Base-by-base conservation (phyloP, 495 filamentous ascomycete species). In the Trichoderma gamsii region DNA sequence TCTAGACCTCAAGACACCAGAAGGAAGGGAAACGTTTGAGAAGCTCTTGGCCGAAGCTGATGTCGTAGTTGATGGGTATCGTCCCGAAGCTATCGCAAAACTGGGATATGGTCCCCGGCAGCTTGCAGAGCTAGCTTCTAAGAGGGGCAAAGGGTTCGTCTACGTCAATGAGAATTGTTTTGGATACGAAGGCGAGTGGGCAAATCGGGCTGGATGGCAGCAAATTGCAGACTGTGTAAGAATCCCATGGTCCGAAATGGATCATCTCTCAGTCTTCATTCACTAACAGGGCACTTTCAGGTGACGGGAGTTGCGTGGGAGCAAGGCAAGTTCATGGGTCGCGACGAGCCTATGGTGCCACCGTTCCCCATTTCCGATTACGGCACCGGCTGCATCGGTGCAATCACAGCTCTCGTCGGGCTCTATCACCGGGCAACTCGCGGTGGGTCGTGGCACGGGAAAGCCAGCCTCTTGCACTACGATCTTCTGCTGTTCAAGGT, bases 301-400 rank as follows among this genome's bases (percentile, higher is more conserved):
- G 83, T 86, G 3, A 86, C 82, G 23, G 88, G 89, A 18, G 80
- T 91, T 8, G 89, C 90, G 7, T 92, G 88, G 89, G 86, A 85
- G 4, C 90, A 92, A 75, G 90, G 89, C 12, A 68, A 83, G 59
- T 88, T 87, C 76, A 92, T 93, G 88, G 88, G 88, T 13, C 77
- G 86, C 12, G 72, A 83, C 13, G 86, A 87, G 70, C 90, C 90
- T 4, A 84, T 92, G n/a, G 85, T 92, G 0, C 90, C 90, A 63
- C 89, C 89, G 0, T 92, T 92, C 76, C 91, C 90, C 27, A 92
- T 91, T 80, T 90, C 87, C 46, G 90, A 92, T 77, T 92, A 94
- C 75, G 87, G 90, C 38, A 91, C 90, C 2, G 90, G 86, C 4
- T 80, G 73, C 70, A 85, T 89, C 77, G 88, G 88, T 25, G 83